Evolutionary conservation across 2,329 filamentous ascomycete species (phyloP), one percentile per base, ranked within the genome.

Genomic region (Orbilia blumenaviensis): DNA sequence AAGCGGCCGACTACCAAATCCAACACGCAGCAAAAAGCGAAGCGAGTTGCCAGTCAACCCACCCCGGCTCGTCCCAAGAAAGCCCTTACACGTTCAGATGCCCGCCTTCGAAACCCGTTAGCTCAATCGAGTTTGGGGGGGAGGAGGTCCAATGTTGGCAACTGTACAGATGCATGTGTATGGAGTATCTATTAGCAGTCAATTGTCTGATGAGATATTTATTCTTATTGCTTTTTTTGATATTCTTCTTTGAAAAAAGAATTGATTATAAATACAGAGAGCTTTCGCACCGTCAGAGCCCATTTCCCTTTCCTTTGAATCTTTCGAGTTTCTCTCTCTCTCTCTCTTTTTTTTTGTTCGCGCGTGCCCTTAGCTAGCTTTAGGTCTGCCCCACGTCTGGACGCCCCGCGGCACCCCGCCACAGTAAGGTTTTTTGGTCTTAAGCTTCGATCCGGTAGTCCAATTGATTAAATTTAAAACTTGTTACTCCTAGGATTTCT

Each of bases 21-120:
- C 64, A 67, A 67, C 64, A 67, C 66, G 27, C 16, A 27, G 18
- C 62, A 25, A 36, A n/a, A 34, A 38, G 16, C 42, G 29, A 46
- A 50, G 25, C 60, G n/a, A 34, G 44, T 48, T 50, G 27, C 8
- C 25, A 32, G 60, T 34, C 18, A n/a, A 21, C 4, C 27, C n/a
- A 7, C 27, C 44, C 21, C 36, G 1, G 36, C 36, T 41, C 36
- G 36, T 41, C 36, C 36, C n/a, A 8, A 34, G 32, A 34, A 34
- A 9, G 3, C 18, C 16, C 25, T 52, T 34, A 36, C 54, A 41
- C 12, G 50, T 38, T 60, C 54, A 54, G 29, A 54, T 54, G 48
- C 48, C n/a, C n/a, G 38, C 23, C 29, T 56, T 56, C 32, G 12
- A 38, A 56, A 14, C 8, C n/a, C 29, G 29, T 56, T 56, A 56